These are phyloP conservation scores for Primulina eburnea DNA, from an alignment of 257 asterid genomes.

Conservation along the genomic window DNA sequence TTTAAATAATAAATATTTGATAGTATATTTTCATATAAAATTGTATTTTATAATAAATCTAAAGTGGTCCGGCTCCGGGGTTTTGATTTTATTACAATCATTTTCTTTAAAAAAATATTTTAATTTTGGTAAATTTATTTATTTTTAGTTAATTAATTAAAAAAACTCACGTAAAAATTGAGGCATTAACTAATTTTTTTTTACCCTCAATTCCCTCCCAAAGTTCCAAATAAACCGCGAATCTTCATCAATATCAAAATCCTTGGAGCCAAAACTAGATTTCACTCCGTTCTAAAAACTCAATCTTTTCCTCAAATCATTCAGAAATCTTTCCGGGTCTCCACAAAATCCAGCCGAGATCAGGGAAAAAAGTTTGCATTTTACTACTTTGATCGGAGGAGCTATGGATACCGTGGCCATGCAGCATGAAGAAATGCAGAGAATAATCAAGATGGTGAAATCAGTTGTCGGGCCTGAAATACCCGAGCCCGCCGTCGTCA, in stretches of 20 bases:
- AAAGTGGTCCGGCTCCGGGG: too few species aligned
- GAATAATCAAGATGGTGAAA: slow-evolving; percentile 30
- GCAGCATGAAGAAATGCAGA: slow-evolving; percentile 31
- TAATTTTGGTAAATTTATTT: too few species aligned
- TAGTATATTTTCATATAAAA: too few species aligned
- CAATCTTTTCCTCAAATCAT: background rate
- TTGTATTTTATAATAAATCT: too few species aligned
- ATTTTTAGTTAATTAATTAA: too few species aligned
- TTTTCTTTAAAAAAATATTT: too few species aligned
- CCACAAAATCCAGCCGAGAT: background rate
- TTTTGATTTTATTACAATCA: too few species aligned
- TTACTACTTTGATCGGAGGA: background rate
- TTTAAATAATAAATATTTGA: too few species aligned
- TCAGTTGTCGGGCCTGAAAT: slow-evolving; percentile 28
- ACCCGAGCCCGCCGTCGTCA: slow-evolving; percentile 27
- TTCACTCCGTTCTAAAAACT: background rate
- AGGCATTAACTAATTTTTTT: background rate
- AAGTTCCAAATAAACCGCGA: slow-evolving; percentile 28
- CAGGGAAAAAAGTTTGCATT: background rate
- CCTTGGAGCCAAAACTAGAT: slow-evolving; percentile 33
- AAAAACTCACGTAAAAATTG: too few species aligned
- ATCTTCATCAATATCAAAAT: background rate
- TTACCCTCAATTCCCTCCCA: slow-evolving; percentile 24
- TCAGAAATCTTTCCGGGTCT: background rate
- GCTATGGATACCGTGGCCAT: slow-evolving; percentile 26